Evolutionary conservation across 805 yeast genomes (phyloP), one percentile per base, ranked within the genome.

Genomic region (Tetrapisispora fleetii): DNA sequence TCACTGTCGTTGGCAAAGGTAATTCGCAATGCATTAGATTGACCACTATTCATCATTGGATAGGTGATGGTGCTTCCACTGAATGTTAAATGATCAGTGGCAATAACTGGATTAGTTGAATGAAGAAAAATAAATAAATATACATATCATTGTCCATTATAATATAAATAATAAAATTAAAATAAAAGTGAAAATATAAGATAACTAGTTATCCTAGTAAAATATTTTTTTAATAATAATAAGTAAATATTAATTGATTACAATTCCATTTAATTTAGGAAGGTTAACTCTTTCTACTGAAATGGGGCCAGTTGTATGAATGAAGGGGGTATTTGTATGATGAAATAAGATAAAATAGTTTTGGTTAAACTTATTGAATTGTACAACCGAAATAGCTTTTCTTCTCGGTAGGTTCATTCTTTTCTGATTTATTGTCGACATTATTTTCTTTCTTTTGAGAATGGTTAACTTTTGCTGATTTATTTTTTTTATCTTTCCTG

Each of bases 331-430:
- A 32, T 32, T 32, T 4, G 10, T 32, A 14, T 32, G 35, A 14
- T 32, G 10, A 32, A 11, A 32, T 32, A 11, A 32, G 13, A 11
- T 36, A 17, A 36, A n/a, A 16, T 18, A n/a, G 4, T 3, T n/a
- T 11, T 14, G n/a, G 3, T 32, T 32, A 14, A 16, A 38, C 11
- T 28, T 45, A 45, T 38, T 45, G 47, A n/a, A 45, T 45, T 9
- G 35, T 45, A 38, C 47, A 45, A 45, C 47, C 35, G 30, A 45
- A 45, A 2, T 27, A 30, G 30, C 37, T 16, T 30, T 37, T 37
- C 22, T 32, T 38, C n/a, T 18, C 11, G 10, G 30, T 22, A 36
- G 18, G 2, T 16, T 37, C 41, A n/a, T 27, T 37, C 37, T 9
- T 4, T 28, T 37, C 41, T 4, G 5, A 28, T 22, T 27, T 37